Conservation (phyloP, 108 stramenopile genomes). For the Ochromonas danica region DNA sequence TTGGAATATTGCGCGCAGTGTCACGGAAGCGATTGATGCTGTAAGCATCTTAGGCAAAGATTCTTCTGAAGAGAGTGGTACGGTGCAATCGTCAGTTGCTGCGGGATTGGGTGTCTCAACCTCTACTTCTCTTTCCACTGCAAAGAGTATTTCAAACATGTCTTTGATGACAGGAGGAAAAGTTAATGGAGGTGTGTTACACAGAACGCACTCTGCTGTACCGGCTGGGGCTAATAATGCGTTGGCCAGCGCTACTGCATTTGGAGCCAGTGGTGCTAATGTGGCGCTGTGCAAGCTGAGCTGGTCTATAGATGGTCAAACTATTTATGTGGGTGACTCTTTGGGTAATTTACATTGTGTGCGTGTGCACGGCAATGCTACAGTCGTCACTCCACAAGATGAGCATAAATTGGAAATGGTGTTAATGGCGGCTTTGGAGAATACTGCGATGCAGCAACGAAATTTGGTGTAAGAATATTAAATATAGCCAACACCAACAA, state of each 20-base stretch:
- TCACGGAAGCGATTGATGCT: not conserved
- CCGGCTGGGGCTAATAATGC: not conserved
- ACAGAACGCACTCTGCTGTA: too few species aligned
- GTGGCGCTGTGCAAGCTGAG: not conserved
- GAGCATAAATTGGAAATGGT: not conserved
- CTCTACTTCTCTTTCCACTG: too few species aligned
- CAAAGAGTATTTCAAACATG: too few species aligned
- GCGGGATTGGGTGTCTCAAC: not conserved
- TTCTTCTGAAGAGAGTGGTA: too few species aligned
- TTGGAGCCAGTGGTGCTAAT: not conserved
- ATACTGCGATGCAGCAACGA: too few species aligned
- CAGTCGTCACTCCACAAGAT: not conserved
- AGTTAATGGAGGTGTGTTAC: too few species aligned
- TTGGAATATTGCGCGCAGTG: conserved; percentile 63
- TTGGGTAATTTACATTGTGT: conserved; percentile 34
- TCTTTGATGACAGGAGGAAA: too few species aligned
- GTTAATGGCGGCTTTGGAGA: not conserved
- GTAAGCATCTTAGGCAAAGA: too few species aligned
- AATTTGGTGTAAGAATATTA: too few species aligned
- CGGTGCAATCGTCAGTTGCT: not conserved
- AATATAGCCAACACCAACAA: too few species aligned
- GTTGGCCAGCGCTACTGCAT: not conserved
- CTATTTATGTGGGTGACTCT: conserved; percentile 35
- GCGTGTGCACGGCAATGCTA: not conserved
- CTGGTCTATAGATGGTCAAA: conserved; percentile 24